phyloP scores from a whole-genome alignment of 441 rosid species.

The Dalechampia spathulata region DNA sequence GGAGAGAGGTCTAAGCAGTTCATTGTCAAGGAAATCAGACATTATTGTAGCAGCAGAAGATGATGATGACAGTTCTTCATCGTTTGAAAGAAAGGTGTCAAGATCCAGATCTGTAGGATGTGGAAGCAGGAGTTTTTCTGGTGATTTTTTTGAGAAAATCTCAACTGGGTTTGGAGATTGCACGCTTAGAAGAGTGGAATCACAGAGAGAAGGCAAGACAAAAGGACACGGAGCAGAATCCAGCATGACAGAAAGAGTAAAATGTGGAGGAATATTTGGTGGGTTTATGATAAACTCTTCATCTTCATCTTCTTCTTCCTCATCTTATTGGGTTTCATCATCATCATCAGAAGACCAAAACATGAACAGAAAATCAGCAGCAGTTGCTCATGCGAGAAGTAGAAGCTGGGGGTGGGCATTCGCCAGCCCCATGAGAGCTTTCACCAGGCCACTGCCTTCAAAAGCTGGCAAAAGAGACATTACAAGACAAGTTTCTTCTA shows the following conservation, averaged over 20 bases:
- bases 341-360: too few relatives aligned
- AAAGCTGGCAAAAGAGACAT: slow-evolving; percentile 47
- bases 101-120: slow-evolving; percentile 98
- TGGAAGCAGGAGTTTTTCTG: slow-evolving; percentile 94
- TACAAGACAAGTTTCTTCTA: slow-evolving; percentile 34
- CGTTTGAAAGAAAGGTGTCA: slow-evolving; percentile 74
- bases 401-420: slow-evolving; percentile 86
- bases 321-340: slow-evolving; percentile 74
- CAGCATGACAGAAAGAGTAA: slow-evolving; percentile 61
- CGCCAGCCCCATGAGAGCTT: slow-evolving; percentile 91
- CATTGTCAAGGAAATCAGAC: slow-evolving; percentile 30
- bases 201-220: slow-evolving; percentile 83
- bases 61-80: slow-evolving; percentile 36
- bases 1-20: slow-evolving; percentile 12
- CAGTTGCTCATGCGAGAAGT: slow-evolving; percentile 35
- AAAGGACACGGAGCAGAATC: slow-evolving; percentile 21
- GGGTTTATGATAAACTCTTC: slow-evolving; percentile 81
- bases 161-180: slow-evolving; percentile 97
- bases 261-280: slow-evolving; percentile 88
- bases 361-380: too few relatives aligned
- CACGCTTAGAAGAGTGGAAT: slow-evolving; percentile 79
- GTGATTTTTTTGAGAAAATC: slow-evolving; percentile 91
- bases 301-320: slow-evolving; percentile 64
- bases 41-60: slow-evolving; percentile 41
- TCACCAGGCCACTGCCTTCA: slow-evolving; percentile 36